These are phyloP conservation scores for Lentinus tigrinus DNA, from an alignment of 768 basidiomycete species.

Conservation along the genomic window DNA sequence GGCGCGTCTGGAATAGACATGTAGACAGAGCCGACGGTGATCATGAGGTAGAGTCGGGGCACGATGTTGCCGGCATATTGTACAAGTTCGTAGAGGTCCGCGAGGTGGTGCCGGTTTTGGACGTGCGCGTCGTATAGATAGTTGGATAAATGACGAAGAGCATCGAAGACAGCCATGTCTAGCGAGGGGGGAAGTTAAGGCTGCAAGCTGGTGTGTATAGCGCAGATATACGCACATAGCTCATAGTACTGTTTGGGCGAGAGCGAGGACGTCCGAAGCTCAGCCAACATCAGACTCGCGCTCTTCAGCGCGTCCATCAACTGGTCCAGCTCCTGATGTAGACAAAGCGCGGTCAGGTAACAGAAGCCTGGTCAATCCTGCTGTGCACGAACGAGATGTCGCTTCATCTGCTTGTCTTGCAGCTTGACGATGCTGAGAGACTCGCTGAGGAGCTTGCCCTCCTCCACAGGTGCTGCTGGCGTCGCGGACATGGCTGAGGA, in stretches of 20 bases:
- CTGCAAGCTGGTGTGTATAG: not conserved
- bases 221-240: constrained; percentile 60
- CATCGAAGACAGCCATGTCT: constrained; percentile 99
- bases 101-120: constrained; percentile 89
- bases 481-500: constrained; percentile 13
- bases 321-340: constrained; percentile 83
- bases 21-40: constrained; percentile 98
- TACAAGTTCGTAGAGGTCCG: constrained; percentile 98
- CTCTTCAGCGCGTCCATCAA: constrained; percentile 99
- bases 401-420: constrained; percentile 93
- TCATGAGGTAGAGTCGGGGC: constrained; percentile 95
- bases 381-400: constrained; percentile 65
- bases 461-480: constrained; percentile 48
- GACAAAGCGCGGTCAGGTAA: not conserved
- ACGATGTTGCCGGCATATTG: constrained; percentile 98
- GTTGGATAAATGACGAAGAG: constrained; percentile 89
- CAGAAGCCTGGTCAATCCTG: not conserved
- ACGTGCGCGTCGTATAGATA: constrained; percentile 97
- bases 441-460: constrained; percentile 84
- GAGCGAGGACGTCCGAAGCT: constrained; percentile 88
- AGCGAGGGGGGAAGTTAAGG: constrained; percentile 1
- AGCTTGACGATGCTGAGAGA: constrained; percentile 85
- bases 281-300: constrained; percentile 96
- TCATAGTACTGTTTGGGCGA: constrained; percentile 99
- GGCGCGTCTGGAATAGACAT: constrained; percentile 98